These are phyloP conservation scores for Ceratocystis diversiconidia DNA, from an alignment of 2,329 filamentous ascomycete species.

Conservation along the genomic window DNA sequence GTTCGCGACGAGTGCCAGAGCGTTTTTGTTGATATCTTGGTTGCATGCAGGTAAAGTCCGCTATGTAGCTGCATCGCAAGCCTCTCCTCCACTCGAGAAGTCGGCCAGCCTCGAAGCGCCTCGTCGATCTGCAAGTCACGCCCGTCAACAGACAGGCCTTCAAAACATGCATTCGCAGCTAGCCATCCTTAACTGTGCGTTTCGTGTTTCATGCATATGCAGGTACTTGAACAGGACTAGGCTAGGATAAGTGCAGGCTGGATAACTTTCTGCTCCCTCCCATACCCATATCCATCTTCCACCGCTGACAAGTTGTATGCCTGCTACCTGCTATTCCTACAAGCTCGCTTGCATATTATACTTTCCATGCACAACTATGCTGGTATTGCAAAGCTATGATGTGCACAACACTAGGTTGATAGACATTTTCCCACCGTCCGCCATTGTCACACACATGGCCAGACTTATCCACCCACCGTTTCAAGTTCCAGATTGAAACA, in stretches of 20 bases:
- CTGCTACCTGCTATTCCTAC: no score
- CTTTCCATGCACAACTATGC: no score
- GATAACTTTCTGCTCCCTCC: neutral
- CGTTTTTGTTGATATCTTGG: no score
- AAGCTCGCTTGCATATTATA: no score
- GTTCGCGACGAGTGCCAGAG: no score
- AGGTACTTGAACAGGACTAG: neutral
- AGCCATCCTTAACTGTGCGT: constrained; percentile 3
- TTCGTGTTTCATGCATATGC: constrained; percentile 3
- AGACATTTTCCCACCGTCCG: neutral
- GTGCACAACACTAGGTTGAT: neutral
- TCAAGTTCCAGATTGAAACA: constrained; percentile 1
- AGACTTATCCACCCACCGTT: neutral
- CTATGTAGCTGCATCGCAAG: neutral
- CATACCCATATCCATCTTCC: no score
- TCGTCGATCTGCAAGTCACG: constrained; percentile 2
- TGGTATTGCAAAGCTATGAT: neutral
- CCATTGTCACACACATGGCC: neutral
- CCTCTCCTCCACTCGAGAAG: no score
- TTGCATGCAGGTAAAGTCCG: neutral
- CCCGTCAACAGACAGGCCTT: neutral
- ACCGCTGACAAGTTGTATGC: no score
- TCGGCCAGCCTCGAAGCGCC: no score
- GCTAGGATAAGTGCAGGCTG: neutral
- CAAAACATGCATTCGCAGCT: constrained; percentile 2